Evolutionary conservation across 306 rosid genomes (phyloP).

Genomic region (Prunus mume): DNA sequence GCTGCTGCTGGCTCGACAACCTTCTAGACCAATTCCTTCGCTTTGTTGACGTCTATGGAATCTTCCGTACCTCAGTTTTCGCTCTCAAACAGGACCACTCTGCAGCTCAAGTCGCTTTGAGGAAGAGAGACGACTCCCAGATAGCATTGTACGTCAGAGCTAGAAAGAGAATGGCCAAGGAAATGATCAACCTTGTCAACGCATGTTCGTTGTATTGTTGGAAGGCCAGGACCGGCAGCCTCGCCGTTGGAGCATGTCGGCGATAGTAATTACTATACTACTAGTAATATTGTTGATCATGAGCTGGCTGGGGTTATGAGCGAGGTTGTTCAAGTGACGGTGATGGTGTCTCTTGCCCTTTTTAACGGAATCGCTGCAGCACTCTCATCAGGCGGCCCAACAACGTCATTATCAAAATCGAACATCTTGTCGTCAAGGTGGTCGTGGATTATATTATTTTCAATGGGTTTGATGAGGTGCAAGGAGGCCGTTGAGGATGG

Average conservation of each 20-base stretch:
- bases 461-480: background rate
- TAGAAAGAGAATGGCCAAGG: conserved; percentile 41
- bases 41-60: conserved; percentile 70
- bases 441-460: conserved; percentile 27
- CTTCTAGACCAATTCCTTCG: conserved; percentile 71
- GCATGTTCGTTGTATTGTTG: conserved; percentile 29
- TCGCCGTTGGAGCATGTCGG: background rate
- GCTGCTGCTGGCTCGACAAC: conserved; percentile 40
- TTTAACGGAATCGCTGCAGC: conserved; percentile 47
- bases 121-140: conserved; percentile 56
- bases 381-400: conserved; percentile 28
- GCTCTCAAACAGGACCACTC: conserved; percentile 54
- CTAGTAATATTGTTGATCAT: conserved; percentile 29
- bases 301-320: conserved; percentile 46
- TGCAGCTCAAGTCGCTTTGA: conserved; percentile 62
- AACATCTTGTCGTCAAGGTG: background rate
- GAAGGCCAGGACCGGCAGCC: background rate
- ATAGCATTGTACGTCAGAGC: conserved; percentile 37
- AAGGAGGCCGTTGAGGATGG: background rate
- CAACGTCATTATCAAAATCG: conserved; percentile 16
- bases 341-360: conserved; percentile 49
- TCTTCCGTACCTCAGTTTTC: conserved; percentile 60
- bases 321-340: conserved; percentile 54
- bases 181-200: conserved; percentile 54
- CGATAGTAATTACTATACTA: background rate